Conservation (phyloP, 1,284 basidiomycete genomes). For the Cutaneotrichosporon daszewskae region DNA sequence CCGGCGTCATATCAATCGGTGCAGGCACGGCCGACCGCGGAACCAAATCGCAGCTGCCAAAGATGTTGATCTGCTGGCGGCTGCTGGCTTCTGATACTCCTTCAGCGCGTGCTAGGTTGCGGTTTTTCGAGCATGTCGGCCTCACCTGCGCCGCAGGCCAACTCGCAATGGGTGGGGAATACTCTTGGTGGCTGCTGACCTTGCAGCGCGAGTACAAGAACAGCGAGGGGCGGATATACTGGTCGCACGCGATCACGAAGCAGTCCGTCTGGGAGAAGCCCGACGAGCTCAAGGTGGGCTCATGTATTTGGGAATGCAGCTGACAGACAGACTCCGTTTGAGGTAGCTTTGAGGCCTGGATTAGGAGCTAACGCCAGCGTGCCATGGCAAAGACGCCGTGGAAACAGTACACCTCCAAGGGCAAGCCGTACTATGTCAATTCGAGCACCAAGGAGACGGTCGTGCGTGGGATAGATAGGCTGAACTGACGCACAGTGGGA, state of each 20-base stretch:
- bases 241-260: slow-evolving; percentile 47
- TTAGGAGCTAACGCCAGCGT: slow-evolving; percentile 52
- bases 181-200: slow-evolving; percentile 1
- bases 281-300: slow-evolving; percentile 41
- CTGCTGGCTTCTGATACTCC: not conserved
- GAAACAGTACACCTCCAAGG: slow-evolving; percentile 87
- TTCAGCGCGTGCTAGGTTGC: too few relatives aligned
- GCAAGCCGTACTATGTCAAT: slow-evolving; percentile 88
- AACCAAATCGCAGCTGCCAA: too few relatives aligned
- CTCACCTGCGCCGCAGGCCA: slow-evolving; percentile 16
- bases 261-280: slow-evolving; percentile 50
- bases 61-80: not conserved
- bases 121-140: too few relatives aligned
- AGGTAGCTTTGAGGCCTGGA: slow-evolving; percentile 52
- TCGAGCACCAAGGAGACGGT: slow-evolving; percentile 49
- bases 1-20: not conserved
- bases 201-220: slow-evolving; percentile 43
- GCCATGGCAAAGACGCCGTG: slow-evolving; percentile 80
- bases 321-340: slow-evolving; percentile 72
- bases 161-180: slow-evolving; percentile 21
- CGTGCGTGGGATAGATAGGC: slow-evolving; percentile 9
- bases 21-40: not conserved
- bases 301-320: not conserved
- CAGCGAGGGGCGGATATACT: slow-evolving; percentile 44
- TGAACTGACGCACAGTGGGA: slow-evolving; percentile 61